A percentile compares a stretch with the other conserved stretches of the same genome.
Evolutionary conservation across 805 yeast genomes (phyloP).

Genomic region (Phaffomyces thermotolerans): DNA sequence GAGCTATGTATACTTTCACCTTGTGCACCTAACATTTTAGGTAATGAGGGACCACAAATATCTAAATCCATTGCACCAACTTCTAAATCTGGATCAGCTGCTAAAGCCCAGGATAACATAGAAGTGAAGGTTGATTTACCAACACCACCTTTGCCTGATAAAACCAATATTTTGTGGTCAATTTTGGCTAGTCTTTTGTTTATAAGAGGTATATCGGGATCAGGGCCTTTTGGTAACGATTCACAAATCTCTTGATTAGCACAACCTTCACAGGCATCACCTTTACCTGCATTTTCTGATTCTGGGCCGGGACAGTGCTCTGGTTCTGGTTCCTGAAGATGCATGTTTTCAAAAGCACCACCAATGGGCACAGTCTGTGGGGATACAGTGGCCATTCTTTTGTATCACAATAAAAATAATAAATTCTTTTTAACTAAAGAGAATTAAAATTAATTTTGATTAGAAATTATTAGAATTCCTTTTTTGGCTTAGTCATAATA

Average conservation of each 20-base stretch:
- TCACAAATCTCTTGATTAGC: constrained; percentile 90
- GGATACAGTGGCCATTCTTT: constrained; percentile 14
- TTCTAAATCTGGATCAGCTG: constrained; percentile 59
- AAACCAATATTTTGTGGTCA: constrained; percentile 76
- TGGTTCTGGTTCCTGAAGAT: constrained; percentile 68
- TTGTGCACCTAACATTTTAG: constrained; percentile 87
- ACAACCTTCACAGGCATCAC: constrained; percentile 92
- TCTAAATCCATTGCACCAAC: constrained; percentile 97
- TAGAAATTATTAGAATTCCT: neutral
- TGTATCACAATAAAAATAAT: neutral
- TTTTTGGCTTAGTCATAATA: too few species aligned
- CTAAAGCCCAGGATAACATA: constrained; percentile 94
- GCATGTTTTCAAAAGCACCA: constrained; percentile 10
- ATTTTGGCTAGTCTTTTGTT: constrained; percentile 55
- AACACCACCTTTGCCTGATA: constrained; percentile 77
- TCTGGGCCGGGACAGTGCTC: constrained; percentile 99
- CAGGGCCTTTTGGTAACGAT: constrained; percentile 87
- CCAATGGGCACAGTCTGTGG: constrained; percentile 12
- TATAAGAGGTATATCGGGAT: constrained; percentile 81
- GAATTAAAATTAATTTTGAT: neutral
- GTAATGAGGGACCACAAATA: constrained; percentile 96
- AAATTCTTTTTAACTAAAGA: too few species aligned
- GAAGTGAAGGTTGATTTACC: constrained; percentile 96
- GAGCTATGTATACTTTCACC: constrained; percentile 85
- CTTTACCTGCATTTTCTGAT: constrained; percentile 86